Percentiles rank a stretch among this genome's conserved stretches.
Conservation (phyloP, 306 rosid species). For the Arachis stenosperma region DNA sequence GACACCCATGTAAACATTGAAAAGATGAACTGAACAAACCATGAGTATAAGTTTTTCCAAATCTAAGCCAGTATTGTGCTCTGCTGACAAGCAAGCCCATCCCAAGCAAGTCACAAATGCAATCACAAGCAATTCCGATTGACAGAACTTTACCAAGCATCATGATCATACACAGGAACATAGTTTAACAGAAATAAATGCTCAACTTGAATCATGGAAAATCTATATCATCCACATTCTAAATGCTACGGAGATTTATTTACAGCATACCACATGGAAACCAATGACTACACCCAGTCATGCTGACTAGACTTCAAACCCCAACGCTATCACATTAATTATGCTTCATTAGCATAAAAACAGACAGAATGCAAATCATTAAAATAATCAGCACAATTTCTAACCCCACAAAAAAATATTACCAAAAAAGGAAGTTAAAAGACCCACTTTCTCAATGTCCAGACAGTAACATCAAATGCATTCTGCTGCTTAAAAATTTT, state of each 20-base stretch:
- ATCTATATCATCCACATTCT: slow-evolving; percentile 1
- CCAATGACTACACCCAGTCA: slow-evolving; percentile 11
- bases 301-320: slow-evolving; percentile 26
- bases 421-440: background rate
- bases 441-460: slow-evolving; percentile 22
- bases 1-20: slow-evolving; percentile 12
- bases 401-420: background rate
- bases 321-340: slow-evolving; percentile 31
- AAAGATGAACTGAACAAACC: slow-evolving; percentile 9
- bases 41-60: slow-evolving; percentile 31
- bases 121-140: slow-evolving; percentile 17
- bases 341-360: slow-evolving; percentile 5
- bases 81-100: slow-evolving; percentile 10
- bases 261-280: slow-evolving; percentile 7
- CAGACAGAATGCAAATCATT: slow-evolving; percentile 21
- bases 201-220: slow-evolving; percentile 28
- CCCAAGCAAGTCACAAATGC: slow-evolving; percentile 4
- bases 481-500: slow-evolving; percentile 7
- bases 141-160: slow-evolving; percentile 10
- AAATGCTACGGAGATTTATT: slow-evolving; percentile 27
- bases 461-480: slow-evolving; percentile 26
- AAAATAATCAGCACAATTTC: slow-evolving; percentile 20
- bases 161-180: slow-evolving; percentile 24
- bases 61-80: slow-evolving; percentile 17
- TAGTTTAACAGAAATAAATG: slow-evolving; percentile 38